phyloP scores from a whole-genome alignment of 202 grass and related monocot species.

The Cymbopogon flexuosus region DNA sequence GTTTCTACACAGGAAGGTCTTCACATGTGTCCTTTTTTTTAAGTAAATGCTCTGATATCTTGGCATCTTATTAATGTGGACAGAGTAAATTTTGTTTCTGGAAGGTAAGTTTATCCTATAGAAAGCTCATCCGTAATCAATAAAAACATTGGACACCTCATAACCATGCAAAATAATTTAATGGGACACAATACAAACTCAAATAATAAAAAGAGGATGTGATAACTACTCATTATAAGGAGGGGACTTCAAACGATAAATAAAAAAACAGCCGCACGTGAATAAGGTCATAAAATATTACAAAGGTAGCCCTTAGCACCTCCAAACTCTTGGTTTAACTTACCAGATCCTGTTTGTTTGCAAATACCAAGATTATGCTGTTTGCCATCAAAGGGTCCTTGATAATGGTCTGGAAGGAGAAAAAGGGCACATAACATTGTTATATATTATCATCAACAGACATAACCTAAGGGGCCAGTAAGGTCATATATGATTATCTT shows the following conservation, averaged over 20 bases:
- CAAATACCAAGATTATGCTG: conserved; percentile 86
- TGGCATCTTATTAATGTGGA: too few relatives aligned
- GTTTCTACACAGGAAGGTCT: not conserved
- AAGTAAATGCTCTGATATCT: too few relatives aligned
- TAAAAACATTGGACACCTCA: too few relatives aligned
- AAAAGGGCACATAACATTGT: not conserved
- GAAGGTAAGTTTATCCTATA: too few relatives aligned
- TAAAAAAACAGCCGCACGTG: not conserved
- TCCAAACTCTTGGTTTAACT: conserved; percentile 33
- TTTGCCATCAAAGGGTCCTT: conserved; percentile 91
- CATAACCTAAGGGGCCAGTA: not conserved
- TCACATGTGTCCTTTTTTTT: too few relatives aligned
- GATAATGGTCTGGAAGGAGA: conserved; percentile 65
- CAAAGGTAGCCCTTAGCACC: not conserved
- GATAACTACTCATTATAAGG: not conserved
- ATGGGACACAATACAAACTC: not conserved
- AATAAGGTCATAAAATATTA: conserved; percentile 4
- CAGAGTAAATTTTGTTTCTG: too few relatives aligned
- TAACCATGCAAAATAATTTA: not conserved
- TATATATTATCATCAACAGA: not conserved
- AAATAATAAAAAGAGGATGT: not conserved
- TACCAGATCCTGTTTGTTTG: conserved; percentile 98
- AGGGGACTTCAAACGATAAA: not conserved
- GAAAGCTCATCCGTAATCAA: too few relatives aligned
- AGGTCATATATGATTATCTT: not conserved